A percentile compares a stretch with the other conserved stretches of the same genome.
These are phyloP conservation scores for Coprinopsis strossmayeri DNA, from an alignment of 768 basidiomycete species.

Conservation along the genomic window DNA sequence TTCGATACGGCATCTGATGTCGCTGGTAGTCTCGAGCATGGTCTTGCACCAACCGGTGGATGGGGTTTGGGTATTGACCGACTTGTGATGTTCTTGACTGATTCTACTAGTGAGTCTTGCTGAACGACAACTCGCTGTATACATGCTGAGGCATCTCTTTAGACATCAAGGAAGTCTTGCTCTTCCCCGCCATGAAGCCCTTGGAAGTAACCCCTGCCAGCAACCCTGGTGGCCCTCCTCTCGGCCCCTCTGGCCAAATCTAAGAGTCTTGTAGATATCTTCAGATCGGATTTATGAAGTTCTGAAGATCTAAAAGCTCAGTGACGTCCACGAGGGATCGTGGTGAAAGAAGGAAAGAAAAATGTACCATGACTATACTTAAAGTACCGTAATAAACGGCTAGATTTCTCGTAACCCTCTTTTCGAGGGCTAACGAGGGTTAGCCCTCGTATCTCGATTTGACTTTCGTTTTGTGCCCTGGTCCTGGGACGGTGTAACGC, in stretches of 20 bases:
- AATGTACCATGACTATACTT: too few species aligned
- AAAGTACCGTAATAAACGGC: too few species aligned
- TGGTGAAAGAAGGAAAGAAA: too few species aligned
- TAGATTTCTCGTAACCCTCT: too few species aligned
- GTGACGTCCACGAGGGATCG: neutral
- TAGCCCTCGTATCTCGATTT: too few species aligned
- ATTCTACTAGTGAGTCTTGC: slow-evolving; percentile 72
- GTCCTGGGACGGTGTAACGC: too few species aligned
- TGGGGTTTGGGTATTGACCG: slow-evolving; percentile 97
- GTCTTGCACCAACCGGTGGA: slow-evolving; percentile 94
- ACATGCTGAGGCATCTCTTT: neutral
- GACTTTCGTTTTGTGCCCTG: too few species aligned
- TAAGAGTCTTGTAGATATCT: slow-evolving; percentile 9
- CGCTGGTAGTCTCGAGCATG: slow-evolving; percentile 94
- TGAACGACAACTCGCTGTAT: neutral
- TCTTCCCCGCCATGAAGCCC: slow-evolving; percentile 98
- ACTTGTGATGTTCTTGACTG: slow-evolving; percentile 96
- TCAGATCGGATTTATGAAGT: neutral
- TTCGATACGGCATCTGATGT: neutral
- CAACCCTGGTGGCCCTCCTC: slow-evolving; percentile 15
- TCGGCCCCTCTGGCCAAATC: slow-evolving; percentile 27
- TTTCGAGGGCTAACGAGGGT: too few species aligned
- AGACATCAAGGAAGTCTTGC: slow-evolving; percentile 95
- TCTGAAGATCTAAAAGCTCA: neutral
- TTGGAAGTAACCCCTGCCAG: slow-evolving; percentile 37